Percentiles rank a stretch among this genome's conserved stretches.
Evolutionary conservation across 1,284 basidiomycete genomes (phyloP).

Genomic region (Pseudozyma thailandica): DNA sequence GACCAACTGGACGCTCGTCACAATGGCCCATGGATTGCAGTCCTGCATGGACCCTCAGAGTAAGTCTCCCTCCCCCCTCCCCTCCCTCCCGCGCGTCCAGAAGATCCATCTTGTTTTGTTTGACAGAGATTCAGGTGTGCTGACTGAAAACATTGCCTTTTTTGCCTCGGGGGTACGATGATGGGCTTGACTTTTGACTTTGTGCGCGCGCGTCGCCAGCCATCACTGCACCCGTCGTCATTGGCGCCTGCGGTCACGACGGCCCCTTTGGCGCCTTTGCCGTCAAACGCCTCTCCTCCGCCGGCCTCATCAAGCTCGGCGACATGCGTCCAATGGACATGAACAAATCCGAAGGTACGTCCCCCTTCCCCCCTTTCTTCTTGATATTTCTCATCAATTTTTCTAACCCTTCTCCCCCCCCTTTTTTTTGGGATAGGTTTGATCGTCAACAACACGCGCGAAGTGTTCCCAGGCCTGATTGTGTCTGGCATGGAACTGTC

Average conservation of each 20-base stretch:
- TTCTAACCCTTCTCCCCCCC: not conserved
- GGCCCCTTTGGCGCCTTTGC: constrained; percentile 87
- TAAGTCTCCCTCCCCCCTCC: constrained; percentile 68
- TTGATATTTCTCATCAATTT: not conserved
- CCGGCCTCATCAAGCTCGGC: constrained; percentile 79
- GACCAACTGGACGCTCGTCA: constrained; percentile 85
- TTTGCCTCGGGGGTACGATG: too few relatives aligned
- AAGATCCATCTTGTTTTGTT: not conserved
- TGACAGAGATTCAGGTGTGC: too few relatives aligned
- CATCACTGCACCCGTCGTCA: constrained; percentile 73
- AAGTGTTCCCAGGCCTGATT: constrained; percentile 82
- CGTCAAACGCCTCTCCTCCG: constrained; percentile 82
- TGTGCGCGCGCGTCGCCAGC: constrained; percentile 35
- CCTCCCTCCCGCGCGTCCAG: too few relatives aligned
- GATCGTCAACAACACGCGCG: constrained; percentile 75
- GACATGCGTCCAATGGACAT: constrained; percentile 75
- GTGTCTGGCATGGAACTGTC: constrained; percentile 82
- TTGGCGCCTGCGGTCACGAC: constrained; percentile 76
- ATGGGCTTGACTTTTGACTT: not conserved
- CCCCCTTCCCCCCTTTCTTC: not conserved
- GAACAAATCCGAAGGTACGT: constrained; percentile 58
- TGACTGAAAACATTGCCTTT: too few relatives aligned
- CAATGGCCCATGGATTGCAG: constrained; percentile 76
- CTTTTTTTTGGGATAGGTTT: constrained; percentile 22
- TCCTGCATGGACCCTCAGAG: constrained; percentile 88